These are phyloP conservation scores for Chaetomium fimeti DNA, from an alignment of 495 filamentous ascomycete species.

Conservation along the genomic window DNA sequence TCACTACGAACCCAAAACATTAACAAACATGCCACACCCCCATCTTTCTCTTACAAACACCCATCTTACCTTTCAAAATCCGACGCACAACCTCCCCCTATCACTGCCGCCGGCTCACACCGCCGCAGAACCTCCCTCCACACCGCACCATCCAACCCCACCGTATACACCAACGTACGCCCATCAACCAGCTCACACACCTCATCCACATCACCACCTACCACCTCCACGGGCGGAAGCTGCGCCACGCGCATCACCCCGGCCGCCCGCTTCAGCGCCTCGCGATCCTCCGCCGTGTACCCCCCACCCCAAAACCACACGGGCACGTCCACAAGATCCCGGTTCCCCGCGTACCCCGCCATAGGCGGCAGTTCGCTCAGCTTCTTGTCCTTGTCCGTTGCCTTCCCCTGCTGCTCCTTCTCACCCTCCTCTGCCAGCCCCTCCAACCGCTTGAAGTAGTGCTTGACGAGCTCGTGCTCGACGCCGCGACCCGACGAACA, in stretches of 20 bases:
- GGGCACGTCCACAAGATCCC: constrained; percentile 9
- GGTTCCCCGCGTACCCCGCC: constrained; percentile 8
- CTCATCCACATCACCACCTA: not conserved
- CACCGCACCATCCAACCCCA: not conserved
- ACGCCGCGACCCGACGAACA: not conserved
- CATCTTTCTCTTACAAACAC: not conserved
- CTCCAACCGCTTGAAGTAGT: constrained; percentile 8
- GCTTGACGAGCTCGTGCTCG: constrained; percentile 9
- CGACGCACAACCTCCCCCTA: not conserved
- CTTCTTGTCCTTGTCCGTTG: not conserved
- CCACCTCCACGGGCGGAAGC: constrained; percentile 1
- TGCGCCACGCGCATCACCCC: constrained; percentile 4
- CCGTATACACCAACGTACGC: constrained; percentile 18
- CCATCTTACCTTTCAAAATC: constrained; percentile 2
- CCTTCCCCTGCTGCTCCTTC: not conserved
- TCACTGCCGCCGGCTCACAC: constrained; percentile 15
- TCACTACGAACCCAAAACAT: not conserved
- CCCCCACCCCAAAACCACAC: not conserved
- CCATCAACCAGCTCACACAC: not conserved
- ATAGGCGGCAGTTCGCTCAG: not conserved
- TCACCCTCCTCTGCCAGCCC: not conserved
- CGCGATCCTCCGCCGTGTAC: constrained; percentile 10
- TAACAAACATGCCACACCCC: not conserved
- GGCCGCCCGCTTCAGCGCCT: not conserved
- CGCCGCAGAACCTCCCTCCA: not conserved